Base-by-base conservation (phyloP, 2,329 filamentous ascomycete species). In the Diaporthe vexans region DNA sequence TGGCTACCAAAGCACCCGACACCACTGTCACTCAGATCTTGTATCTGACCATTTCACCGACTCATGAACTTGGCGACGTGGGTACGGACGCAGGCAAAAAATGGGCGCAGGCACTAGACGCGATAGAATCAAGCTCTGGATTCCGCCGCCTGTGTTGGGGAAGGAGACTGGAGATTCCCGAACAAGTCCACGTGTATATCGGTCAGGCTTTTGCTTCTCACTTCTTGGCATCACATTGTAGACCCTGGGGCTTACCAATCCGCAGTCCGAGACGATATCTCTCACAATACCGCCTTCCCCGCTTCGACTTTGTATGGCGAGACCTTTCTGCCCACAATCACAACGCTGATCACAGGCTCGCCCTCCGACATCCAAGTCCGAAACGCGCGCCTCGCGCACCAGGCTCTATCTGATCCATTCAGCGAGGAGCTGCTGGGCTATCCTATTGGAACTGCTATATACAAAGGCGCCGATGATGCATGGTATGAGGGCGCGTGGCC, bases 361-460 rank as follows among this genome's bases (percentile, higher is more conserved):
- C 51, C 51, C n/a, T 52, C 48, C 1, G 63, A 48, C 37, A 59
- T 76, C 21, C 70, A 63, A 61, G 71, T 77, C 69, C 77, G 78
- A 63, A 77, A 79, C 74, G 68, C 76, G 59, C 77, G 76, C 70
- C 77, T 83, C 19, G 73, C 75, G 11, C 74, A 80, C 37, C 81
- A 80, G 72, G 79, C 79, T 5, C 76, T 75, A 33, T 68, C 77
- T 19, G 73, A 76, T 70, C 74, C 72, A 24, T 73, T 79, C n/a
- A 76, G 77, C 15, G 75, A 77, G 5, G 76, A 75, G 17, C 19
- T 72, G 5, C 71, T 75, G 3, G 77, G 79, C 19, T 79, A 78
- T 6, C 77, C 82, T 29, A 80, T 79, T 4, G 81, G 81, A 1
- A 81, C 80, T 10, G 81, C 81, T 7, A 79, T 82, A 58, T 83